phyloP scores from a whole-genome alignment of 1,139 yeast genomes.

The Suhomyces guaymorum region DNA sequence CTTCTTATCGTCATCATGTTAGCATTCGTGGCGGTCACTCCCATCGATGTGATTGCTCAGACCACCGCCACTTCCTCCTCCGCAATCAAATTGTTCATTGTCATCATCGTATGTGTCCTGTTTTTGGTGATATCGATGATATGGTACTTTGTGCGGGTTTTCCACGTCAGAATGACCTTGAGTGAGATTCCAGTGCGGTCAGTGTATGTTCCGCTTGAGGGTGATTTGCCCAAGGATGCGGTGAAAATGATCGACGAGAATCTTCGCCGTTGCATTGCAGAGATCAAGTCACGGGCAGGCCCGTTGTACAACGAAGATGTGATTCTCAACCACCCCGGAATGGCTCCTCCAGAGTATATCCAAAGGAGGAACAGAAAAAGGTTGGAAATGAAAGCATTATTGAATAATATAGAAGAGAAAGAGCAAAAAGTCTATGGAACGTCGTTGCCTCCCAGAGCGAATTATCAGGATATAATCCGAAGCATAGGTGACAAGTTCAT shows the following conservation, averaged over 20 bases:
- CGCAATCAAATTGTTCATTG: slow-evolving; percentile 70
- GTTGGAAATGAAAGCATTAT: slow-evolving; percentile 1
- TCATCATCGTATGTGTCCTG: slow-evolving; percentile 68
- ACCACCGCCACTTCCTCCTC: slow-evolving; percentile 56
- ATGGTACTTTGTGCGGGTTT: slow-evolving; percentile 55
- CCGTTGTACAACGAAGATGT: slow-evolving; percentile 43
- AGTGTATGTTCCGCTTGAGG: slow-evolving; percentile 64
- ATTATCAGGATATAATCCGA: slow-evolving; percentile 64
- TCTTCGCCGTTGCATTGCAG: slow-evolving; percentile 44
- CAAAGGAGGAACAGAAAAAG: slow-evolving; percentile 28
- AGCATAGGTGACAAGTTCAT: slow-evolving; percentile 55
- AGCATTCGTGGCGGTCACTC: slow-evolving; percentile 65
- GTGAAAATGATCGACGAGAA: slow-evolving; percentile 38
- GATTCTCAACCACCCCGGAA: slow-evolving; percentile 63
- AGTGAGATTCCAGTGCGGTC: slow-evolving; percentile 72
- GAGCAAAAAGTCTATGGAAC: slow-evolving; percentile 8
- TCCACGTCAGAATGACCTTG: slow-evolving; percentile 57
- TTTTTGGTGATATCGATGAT: slow-evolving; percentile 52
- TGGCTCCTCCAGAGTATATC: slow-evolving; percentile 48
- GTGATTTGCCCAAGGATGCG: slow-evolving; percentile 60
- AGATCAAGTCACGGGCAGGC: slow-evolving; percentile 50
- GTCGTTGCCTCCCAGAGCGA: slow-evolving; percentile 55
- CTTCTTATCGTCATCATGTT: slow-evolving; percentile 40
- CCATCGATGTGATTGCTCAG: slow-evolving; percentile 74
- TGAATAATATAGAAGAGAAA: slow-evolving; percentile 5